phyloP scores from a whole-genome alignment of 2,329 filamentous ascomycete genomes.

The Fusarium liriodendri region DNA sequence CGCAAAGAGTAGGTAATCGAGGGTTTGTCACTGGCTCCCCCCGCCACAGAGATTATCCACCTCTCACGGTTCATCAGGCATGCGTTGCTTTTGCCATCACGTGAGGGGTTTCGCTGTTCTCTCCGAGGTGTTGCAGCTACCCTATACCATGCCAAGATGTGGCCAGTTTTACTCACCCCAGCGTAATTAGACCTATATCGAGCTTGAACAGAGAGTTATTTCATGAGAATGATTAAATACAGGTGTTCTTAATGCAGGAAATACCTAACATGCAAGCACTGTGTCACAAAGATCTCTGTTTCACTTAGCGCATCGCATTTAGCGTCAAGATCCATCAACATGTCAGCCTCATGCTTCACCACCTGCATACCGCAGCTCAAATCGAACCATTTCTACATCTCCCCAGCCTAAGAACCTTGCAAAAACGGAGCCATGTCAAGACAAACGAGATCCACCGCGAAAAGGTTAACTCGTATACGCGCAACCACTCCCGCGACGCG shows the following conservation, averaged over 20 bases:
- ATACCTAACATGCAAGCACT: rapidly evolving
- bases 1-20: constrained; percentile 11
- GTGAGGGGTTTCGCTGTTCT: constrained; percentile 36
- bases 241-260: not conserved
- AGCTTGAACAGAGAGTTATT: not conserved
- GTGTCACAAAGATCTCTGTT: not conserved
- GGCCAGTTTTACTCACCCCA: rapidly evolving
- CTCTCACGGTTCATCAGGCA: not conserved
- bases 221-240: too few relatives aligned
- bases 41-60: constrained; percentile 25
- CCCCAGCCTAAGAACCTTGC: not conserved
- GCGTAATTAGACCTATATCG: rapidly evolving
- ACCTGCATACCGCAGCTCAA: too few relatives aligned
- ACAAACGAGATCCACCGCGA: constrained; percentile 32
- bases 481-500: not conserved
- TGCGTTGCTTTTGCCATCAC: constrained; percentile 24
- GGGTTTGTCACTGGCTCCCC: constrained; percentile 14
- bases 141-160: not conserved
- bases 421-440: constrained; percentile 24
- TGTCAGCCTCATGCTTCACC: not conserved
- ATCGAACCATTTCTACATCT: not conserved
- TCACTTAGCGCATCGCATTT: not conserved
- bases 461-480: not conserved
- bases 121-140: constrained; percentile 26
- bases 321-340: not conserved